Evolutionary conservation across 2,329 filamentous ascomycete species (phyloP).

Genomic region (Trichoderma afroharzianum): DNA sequence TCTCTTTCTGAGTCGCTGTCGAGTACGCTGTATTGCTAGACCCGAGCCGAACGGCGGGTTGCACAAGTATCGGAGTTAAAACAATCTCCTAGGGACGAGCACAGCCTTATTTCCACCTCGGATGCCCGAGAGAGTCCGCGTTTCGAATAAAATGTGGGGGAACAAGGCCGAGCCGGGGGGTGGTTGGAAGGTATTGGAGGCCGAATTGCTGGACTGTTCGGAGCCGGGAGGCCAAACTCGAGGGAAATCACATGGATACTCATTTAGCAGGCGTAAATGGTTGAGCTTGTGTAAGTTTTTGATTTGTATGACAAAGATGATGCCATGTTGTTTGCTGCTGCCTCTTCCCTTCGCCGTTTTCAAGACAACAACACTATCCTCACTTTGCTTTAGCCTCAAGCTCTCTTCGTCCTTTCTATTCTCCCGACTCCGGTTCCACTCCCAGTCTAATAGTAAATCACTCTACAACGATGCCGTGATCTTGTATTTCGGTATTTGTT

Average conservation of each 20-base stretch:
- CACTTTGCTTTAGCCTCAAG: background rate
- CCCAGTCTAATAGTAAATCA: background rate
- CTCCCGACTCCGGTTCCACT: background rate
- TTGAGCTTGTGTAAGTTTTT: background rate
- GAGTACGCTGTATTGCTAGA: background rate
- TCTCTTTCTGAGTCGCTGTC: background rate
- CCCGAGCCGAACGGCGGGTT: background rate
- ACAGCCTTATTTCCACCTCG: background rate
- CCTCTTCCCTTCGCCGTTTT: too few species aligned
- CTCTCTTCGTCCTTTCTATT: background rate
- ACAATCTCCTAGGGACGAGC: background rate
- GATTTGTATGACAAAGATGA: background rate
- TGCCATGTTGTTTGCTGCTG: too few species aligned
- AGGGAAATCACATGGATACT: background rate
- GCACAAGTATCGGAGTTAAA: background rate
- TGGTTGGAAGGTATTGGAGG: background rate
- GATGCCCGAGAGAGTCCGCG: constrained; percentile 10
- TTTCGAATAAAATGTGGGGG: background rate
- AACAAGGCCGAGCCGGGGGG: background rate
- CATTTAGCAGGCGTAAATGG: background rate
- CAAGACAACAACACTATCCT: background rate
- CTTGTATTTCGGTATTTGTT: too few species aligned
- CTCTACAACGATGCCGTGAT: background rate
- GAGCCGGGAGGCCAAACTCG: background rate
- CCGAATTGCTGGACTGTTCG: background rate